These are phyloP conservation scores for Chlorella sorokiniana DNA, from an alignment of 139 green algal genomes.

Conservation along the genomic window DNA sequence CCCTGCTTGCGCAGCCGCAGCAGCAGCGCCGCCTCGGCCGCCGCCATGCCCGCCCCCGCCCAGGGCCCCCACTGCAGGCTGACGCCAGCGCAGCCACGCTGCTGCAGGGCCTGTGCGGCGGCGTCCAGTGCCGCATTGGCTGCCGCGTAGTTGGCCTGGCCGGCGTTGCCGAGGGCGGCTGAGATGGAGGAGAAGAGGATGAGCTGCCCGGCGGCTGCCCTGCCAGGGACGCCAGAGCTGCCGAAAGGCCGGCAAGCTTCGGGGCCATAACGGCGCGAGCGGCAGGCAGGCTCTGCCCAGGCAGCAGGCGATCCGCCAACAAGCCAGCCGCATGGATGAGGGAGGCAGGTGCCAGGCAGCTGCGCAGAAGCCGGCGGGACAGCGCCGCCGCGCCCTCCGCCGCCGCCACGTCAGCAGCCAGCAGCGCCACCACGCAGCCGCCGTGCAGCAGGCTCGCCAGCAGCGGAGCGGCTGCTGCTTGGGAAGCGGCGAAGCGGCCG, in stretches of 20 bases:
- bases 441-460: neutral
- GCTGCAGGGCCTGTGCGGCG: neutral
- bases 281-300: conserved; percentile 45
- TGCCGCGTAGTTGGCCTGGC: conserved; percentile 59
- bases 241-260: conserved; percentile 45
- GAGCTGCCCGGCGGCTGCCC: conserved; percentile 1
- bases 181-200: conserved; percentile 45
- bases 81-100: neutral
- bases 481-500: neutral
- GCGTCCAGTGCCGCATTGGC: conserved; percentile 49
- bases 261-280: conserved; percentile 49
- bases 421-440: neutral
- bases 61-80: conserved; percentile 56
- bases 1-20: conserved; percentile 63
- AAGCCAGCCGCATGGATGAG: conserved; percentile 73
- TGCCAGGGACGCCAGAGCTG: conserved; percentile 13
- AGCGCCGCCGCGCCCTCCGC: neutral
- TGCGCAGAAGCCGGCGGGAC: neutral
- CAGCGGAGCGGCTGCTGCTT: neutral
- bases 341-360: neutral
- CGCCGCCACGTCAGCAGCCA: neutral
- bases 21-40: conserved; percentile 17
- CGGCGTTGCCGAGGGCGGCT: conserved; percentile 38
- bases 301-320: conserved; percentile 70
- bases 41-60: conserved; percentile 77